Evolutionary conservation across 352 stramenopile species (phyloP).

Genomic region (Plasmopara viticola): DNA sequence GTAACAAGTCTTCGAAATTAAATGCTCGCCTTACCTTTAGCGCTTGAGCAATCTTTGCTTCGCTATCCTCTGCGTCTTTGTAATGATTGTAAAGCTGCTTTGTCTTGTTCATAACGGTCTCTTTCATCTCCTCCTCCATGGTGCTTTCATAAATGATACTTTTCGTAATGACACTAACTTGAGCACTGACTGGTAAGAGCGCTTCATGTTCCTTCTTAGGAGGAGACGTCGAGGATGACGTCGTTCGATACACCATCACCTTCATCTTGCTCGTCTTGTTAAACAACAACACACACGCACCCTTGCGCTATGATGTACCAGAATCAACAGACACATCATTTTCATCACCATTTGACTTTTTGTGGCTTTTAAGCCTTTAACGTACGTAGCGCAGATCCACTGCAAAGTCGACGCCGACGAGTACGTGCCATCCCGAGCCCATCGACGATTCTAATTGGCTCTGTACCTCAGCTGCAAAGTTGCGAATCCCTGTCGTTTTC

Average conservation of each 20-base stretch:
- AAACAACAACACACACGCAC: slow-evolving; percentile 54
- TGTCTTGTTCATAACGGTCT: slow-evolving; percentile 28
- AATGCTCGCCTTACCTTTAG: slow-evolving; percentile 38
- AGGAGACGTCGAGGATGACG: slow-evolving; percentile 23
- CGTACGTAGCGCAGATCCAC: slow-evolving; percentile 74
- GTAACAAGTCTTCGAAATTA: slow-evolving; percentile 1
- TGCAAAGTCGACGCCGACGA: slow-evolving; percentile 59
- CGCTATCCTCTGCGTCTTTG: slow-evolving; percentile 26
- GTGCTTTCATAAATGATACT: slow-evolving; percentile 43
- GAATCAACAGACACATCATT: background rate
- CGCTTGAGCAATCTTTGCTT: slow-evolving; percentile 46
- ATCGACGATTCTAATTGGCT: slow-evolving; percentile 36
- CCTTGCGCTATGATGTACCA: slow-evolving; percentile 42
- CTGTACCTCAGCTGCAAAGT: slow-evolving; percentile 43
- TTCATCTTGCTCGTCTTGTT: slow-evolving; percentile 62
- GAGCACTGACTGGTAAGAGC: slow-evolving; percentile 7
- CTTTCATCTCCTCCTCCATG: slow-evolving; percentile 46
- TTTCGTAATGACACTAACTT: slow-evolving; percentile 32
- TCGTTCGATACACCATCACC: slow-evolving; percentile 68
- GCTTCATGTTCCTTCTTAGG: slow-evolving; percentile 32
- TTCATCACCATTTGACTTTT: background rate
- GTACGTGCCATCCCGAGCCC: slow-evolving; percentile 61
- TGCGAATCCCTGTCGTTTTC: slow-evolving; percentile 51
- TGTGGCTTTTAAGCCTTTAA: background rate
- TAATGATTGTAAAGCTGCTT: slow-evolving; percentile 40